phyloP scores from a whole-genome alignment of 169 alveolate genomes.

The Plasmodium coatneyi region DNA sequence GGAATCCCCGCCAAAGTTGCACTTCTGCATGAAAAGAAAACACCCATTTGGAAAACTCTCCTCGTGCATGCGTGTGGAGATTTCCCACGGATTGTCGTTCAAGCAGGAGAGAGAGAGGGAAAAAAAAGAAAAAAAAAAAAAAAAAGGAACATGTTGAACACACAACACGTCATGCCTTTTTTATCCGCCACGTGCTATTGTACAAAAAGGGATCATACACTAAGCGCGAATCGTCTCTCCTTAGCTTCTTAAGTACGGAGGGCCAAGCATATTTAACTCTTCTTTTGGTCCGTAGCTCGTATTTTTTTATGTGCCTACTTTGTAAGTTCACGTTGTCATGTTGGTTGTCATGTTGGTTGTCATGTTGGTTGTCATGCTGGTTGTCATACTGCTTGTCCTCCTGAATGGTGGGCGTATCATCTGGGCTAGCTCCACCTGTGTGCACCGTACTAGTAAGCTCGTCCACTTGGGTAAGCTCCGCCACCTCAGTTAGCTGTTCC shows the following conservation, averaged over 20 bases:
- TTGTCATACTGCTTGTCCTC: not conserved
- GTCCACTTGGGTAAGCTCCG: not conserved
- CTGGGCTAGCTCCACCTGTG: not conserved
- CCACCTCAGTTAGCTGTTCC: not conserved
- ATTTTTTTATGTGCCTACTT: slow-evolving; percentile 22
- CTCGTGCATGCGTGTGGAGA: too few relatives aligned
- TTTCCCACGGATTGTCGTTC: too few relatives aligned
- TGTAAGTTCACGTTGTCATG: not conserved
- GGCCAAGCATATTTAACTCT: slow-evolving; percentile 54
- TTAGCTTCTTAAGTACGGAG: slow-evolving; percentile 42
- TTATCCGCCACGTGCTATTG: slow-evolving; percentile 61
- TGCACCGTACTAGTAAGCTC: not conserved
- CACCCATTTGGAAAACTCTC: too few relatives aligned
- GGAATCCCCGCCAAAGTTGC: too few relatives aligned
- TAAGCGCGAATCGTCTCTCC: slow-evolving; percentile 56
- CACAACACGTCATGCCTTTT: not conserved
- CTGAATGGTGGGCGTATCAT: not conserved
- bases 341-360: not conserved
- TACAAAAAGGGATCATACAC: slow-evolving; percentile 65
- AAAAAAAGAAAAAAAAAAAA: not conserved
- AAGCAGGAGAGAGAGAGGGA: not conserved
- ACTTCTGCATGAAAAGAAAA: too few relatives aligned
- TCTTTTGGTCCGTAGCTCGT: slow-evolving; percentile 44
- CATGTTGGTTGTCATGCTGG: not conserved
- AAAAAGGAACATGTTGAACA: not conserved